Percentiles rank a stretch among this genome's conserved stretches.
These are phyloP conservation scores for Phytophthora nicotianae DNA, from an alignment of 352 stramenopile genomes.

Conservation along the genomic window DNA sequence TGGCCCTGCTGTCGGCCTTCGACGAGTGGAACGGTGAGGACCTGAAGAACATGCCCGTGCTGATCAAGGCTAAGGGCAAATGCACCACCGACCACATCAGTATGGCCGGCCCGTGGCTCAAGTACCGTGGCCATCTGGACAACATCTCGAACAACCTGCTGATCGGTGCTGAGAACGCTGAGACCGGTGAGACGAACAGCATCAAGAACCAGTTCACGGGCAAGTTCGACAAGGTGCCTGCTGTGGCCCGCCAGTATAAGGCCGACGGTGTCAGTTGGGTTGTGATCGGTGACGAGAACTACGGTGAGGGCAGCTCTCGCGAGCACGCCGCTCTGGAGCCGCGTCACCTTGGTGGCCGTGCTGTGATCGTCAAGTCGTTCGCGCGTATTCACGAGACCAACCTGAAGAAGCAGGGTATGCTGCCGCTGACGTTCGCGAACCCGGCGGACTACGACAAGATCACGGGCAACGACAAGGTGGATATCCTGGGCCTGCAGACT, in stretches of 20 bases:
- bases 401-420: constrained; percentile 96
- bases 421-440: constrained; percentile 92
- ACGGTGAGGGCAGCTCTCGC: constrained; percentile 92
- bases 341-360: constrained; percentile 89
- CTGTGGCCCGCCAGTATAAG: constrained; percentile 92
- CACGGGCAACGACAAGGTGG: constrained; percentile 91
- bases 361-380: constrained; percentile 94
- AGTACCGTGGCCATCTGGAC: constrained; percentile 94
- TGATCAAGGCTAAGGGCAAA: constrained; percentile 96
- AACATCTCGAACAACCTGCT: constrained; percentile 97
- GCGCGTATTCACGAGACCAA: constrained; percentile 96
- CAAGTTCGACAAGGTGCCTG: constrained; percentile 89
- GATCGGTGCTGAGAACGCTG: constrained; percentile 93
- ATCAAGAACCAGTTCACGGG: constrained; percentile 91
- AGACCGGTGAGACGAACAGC: constrained; percentile 92
- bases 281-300: constrained; percentile 95
- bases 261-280: constrained; percentile 90
- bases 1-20: constrained; percentile 90
- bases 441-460: constrained; percentile 94
- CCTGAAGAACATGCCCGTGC: constrained; percentile 84
- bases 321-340: constrained; percentile 93
- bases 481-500: constrained; percentile 85
- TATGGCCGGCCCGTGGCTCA: constrained; percentile 94
- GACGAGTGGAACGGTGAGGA: constrained; percentile 91
- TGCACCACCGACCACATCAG: constrained; percentile 96